Percentiles rank a stretch among this genome's conserved stretches.
These are phyloP conservation scores for Dipodascopsis uninucleata DNA, from an alignment of 805 yeast genomes.

Conservation along the genomic window DNA sequence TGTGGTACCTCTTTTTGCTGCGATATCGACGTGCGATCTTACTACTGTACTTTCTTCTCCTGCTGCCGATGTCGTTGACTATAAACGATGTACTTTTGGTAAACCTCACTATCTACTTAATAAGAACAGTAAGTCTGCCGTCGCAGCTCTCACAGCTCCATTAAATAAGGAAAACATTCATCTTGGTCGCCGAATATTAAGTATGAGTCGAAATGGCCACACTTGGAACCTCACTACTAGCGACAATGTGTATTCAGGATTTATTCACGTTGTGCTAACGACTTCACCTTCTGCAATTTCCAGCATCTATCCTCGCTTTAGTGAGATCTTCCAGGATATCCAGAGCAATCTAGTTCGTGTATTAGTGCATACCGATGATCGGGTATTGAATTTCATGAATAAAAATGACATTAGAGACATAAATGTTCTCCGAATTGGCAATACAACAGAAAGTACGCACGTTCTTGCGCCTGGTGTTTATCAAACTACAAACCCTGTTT, in stretches of 20 bases:
- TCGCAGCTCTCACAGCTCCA: slow-evolving; percentile 15
- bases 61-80: slow-evolving; percentile 22
- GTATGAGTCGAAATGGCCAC: slow-evolving; percentile 13
- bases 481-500: slow-evolving; percentile 19
- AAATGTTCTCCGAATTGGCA: slow-evolving; percentile 10
- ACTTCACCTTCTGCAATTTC: slow-evolving; percentile 11
- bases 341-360: slow-evolving; percentile 14
- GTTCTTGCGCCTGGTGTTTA: slow-evolving; percentile 20
- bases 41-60: slow-evolving; percentile 15
- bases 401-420: slow-evolving; percentile 17
- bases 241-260: slow-evolving; percentile 7
- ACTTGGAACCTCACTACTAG: slow-evolving; percentile 17
- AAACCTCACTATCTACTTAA: slow-evolving; percentile 21
- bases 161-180: slow-evolving; percentile 13
- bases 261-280: slow-evolving; percentile 20
- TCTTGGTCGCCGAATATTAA: slow-evolving; percentile 14
- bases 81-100: slow-evolving; percentile 15
- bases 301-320: slow-evolving; percentile 9
- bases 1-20: slow-evolving; percentile 18
- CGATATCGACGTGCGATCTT: slow-evolving; percentile 17
- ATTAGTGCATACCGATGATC: slow-evolving; percentile 21
- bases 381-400: slow-evolving; percentile 13
- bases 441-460: slow-evolving; percentile 18
- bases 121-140: slow-evolving; percentile 16
- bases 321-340: slow-evolving; percentile 4